Percentiles rank a stretch among this genome's conserved stretches.
These are phyloP conservation scores for Corymbia citriodora DNA, from an alignment of 441 rosid genomes.

Conservation along the genomic window DNA sequence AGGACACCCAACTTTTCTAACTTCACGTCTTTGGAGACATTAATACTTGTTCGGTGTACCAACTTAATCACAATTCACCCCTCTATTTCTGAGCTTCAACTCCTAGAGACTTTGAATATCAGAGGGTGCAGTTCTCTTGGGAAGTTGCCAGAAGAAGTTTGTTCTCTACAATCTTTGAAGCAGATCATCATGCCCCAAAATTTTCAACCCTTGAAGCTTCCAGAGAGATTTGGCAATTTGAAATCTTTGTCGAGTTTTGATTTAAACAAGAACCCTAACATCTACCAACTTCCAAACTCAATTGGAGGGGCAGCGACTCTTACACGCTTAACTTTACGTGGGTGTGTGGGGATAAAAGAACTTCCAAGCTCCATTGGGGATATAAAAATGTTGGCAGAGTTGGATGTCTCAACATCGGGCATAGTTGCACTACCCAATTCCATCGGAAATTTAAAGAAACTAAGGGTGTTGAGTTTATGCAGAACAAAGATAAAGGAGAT, in stretches of 20 bases:
- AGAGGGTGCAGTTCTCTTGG: neutral
- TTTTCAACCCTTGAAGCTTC: neutral
- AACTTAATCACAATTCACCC: neutral
- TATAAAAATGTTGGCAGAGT: neutral
- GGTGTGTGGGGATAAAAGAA: neutral
- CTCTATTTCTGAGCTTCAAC: neutral
- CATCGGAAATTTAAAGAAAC: neutral
- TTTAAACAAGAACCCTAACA: neutral
- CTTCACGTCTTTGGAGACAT: neutral
- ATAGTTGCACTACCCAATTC: neutral
- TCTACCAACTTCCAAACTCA: neutral
- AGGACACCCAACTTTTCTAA: neutral
- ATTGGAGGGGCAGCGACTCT: neutral
- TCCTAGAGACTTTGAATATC: neutral
- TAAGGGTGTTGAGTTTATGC: neutral
- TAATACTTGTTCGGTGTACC: neutral
- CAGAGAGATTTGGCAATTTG: neutral
- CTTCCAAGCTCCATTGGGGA: neutral
- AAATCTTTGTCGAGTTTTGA: neutral
- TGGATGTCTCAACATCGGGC: neutral
- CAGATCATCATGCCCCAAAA: neutral
- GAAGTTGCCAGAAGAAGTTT: neutral
- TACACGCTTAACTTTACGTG: neutral
- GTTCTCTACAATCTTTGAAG: neutral
- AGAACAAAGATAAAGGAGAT: neutral